A percentile compares a stretch with the other conserved stretches of the same genome.
Conservation (phyloP, 805 yeast species). For the Starmerella cellae region DNA sequence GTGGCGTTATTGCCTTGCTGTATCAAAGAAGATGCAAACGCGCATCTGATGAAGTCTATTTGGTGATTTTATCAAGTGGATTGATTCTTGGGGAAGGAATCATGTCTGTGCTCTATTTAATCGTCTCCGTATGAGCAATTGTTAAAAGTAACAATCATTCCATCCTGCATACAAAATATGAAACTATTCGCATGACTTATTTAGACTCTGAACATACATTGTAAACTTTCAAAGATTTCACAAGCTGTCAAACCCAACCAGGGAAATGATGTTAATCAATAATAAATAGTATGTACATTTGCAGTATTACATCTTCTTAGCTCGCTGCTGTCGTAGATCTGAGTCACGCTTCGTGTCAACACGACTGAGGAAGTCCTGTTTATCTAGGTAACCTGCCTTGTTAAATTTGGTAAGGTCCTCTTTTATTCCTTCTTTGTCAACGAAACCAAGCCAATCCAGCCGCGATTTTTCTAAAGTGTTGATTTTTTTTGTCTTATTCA, state of each 20-base stretch:
- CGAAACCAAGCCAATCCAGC: constrained; percentile 89
- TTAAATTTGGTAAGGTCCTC: constrained; percentile 73
- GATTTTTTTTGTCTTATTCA: constrained; percentile 60
- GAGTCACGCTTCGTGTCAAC: constrained; percentile 49
- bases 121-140: constrained; percentile 36
- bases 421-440: constrained; percentile 68
- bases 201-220: not conserved
- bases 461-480: constrained; percentile 87
- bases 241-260: not conserved
- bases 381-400: constrained; percentile 82
- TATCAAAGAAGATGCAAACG: constrained; percentile 25
- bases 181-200: not conserved
- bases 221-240: too few species aligned
- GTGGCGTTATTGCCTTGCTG: constrained; percentile 59
- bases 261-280: not conserved
- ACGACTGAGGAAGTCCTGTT: constrained; percentile 74
- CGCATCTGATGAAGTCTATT: constrained; percentile 44
- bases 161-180: not conserved
- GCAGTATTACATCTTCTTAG: constrained; percentile 11
- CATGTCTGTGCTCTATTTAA: constrained; percentile 68
- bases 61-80: constrained; percentile 86
- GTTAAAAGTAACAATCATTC: not conserved
- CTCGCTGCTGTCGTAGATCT: constrained; percentile 25
- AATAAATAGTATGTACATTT: constrained; percentile 2
- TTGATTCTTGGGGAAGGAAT: constrained; percentile 89